These are phyloP conservation scores for Arabidopsis suecica DNA, from an alignment of 345 rosid genomes.

Conservation along the genomic window DNA sequence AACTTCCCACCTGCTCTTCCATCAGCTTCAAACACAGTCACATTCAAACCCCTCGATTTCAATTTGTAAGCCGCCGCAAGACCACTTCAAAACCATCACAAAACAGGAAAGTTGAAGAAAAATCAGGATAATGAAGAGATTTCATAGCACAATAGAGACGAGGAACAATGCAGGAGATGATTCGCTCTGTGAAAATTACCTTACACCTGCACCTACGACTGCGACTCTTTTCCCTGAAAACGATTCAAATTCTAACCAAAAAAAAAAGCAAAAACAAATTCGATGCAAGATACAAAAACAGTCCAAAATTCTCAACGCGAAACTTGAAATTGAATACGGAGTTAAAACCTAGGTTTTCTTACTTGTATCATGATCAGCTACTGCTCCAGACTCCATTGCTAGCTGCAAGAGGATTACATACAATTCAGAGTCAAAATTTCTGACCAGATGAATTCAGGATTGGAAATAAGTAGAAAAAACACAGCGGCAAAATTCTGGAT, in stretches of 20 bases:
- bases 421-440: constrained; percentile 33
- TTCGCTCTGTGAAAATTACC: constrained; percentile 46
- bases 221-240: constrained; percentile 69
- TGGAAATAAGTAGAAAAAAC: neutral
- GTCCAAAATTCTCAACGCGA: constrained; percentile 8
- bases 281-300: neutral
- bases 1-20: constrained; percentile 87
- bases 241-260: constrained; percentile 37
- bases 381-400: constrained; percentile 51
- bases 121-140: neutral
- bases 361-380: constrained; percentile 40
- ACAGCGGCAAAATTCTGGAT: constrained; percentile 14
- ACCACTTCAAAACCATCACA: constrained; percentile 54
- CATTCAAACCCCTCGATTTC: constrained; percentile 77
- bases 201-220: constrained; percentile 88
- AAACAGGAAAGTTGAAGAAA: neutral
- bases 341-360: neutral
- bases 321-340: neutral
- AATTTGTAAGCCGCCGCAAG: constrained; percentile 93
- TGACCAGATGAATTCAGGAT: constrained; percentile 15
- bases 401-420: constrained; percentile 20
- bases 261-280: neutral
- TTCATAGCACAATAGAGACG: constrained; percentile 11
- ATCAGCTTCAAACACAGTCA: constrained; percentile 85
- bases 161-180: constrained; percentile 21